Percentiles rank a stretch among this genome's conserved stretches.
These are phyloP conservation scores for Globisporangium megalacanthum DNA, from an alignment of 352 stramenopile species.

Conservation along the genomic window DNA sequence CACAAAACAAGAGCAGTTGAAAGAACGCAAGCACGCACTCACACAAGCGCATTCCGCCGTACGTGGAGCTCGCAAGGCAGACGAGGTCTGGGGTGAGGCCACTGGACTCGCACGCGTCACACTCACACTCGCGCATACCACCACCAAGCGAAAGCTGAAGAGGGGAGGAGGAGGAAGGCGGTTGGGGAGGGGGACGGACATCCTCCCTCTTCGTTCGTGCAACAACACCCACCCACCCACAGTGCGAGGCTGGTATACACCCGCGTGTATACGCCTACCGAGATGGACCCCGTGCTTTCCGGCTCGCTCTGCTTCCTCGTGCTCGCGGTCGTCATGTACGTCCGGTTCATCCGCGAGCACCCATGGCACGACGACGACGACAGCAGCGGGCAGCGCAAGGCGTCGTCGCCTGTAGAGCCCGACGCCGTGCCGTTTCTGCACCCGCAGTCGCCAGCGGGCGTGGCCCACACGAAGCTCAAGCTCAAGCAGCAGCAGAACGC, in stretches of 20 bases:
- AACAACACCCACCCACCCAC: too few species aligned
- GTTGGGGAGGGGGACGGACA: neutral
- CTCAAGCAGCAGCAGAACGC: slow-evolving; percentile 17
- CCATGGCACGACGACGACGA: slow-evolving; percentile 43
- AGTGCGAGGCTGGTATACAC: too few species aligned
- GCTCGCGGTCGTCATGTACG: slow-evolving; percentile 84
- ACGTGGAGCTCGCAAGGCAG: too few species aligned
- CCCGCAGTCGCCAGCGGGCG: slow-evolving; percentile 38
- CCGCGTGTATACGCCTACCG: neutral
- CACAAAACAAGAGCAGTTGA: neutral
- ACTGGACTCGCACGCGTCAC: too few species aligned
- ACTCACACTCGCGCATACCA: too few species aligned
- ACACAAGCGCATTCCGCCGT: too few species aligned
- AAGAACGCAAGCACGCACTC: neutral
- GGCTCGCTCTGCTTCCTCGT: slow-evolving; percentile 86
- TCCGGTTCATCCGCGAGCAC: slow-evolving; percentile 83
- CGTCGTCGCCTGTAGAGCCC: slow-evolving; percentile 54
- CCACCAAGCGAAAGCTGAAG: neutral
- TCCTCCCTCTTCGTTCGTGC: neutral
- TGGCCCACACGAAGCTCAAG: slow-evolving; percentile 35
- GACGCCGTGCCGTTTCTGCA: slow-evolving; percentile 71
- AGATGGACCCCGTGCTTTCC: slow-evolving; percentile 80
- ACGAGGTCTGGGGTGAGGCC: too few species aligned
- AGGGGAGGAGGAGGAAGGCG: neutral
- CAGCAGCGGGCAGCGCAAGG: slow-evolving; percentile 46